Conservation (phyloP, 176 grass and related monocot genomes). For the Carex kokanica region DNA sequence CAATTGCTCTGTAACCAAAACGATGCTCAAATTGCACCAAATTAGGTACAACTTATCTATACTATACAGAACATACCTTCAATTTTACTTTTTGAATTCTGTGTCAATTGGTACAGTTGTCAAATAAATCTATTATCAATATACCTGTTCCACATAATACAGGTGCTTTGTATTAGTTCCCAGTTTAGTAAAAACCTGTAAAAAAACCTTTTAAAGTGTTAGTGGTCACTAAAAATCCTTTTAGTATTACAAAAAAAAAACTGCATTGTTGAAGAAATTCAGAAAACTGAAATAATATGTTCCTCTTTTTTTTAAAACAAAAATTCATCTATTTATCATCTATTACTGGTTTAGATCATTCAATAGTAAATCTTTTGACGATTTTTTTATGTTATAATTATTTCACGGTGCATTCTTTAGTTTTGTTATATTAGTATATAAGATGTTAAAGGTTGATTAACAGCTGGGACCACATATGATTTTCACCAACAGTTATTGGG, state of each 20-base stretch:
- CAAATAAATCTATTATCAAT: background rate
- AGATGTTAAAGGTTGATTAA: background rate
- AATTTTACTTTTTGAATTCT: background rate
- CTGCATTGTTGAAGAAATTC: background rate
- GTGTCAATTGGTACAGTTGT: background rate
- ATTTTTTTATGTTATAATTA: background rate
- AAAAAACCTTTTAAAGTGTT: background rate
- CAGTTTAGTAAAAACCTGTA: background rate
- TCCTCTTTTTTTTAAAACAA: background rate
- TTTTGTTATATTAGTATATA: background rate
- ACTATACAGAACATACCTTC: background rate
- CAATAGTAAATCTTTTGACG: background rate
- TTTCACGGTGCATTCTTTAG: background rate
- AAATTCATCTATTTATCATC: background rate
- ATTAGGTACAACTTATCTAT: background rate
- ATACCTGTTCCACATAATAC: background rate
- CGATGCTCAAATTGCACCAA: background rate
- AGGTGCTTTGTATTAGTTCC: background rate
- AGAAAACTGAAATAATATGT: background rate
- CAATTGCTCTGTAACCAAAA: background rate
- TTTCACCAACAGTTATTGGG: background rate
- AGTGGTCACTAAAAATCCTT: background rate
- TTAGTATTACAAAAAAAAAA: too few relatives aligned
- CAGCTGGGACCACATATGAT: background rate
- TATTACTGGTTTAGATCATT: background rate